Conservation (phyloP, 2,329 filamentous ascomycete genomes). For the Fusarium graminum region DNA sequence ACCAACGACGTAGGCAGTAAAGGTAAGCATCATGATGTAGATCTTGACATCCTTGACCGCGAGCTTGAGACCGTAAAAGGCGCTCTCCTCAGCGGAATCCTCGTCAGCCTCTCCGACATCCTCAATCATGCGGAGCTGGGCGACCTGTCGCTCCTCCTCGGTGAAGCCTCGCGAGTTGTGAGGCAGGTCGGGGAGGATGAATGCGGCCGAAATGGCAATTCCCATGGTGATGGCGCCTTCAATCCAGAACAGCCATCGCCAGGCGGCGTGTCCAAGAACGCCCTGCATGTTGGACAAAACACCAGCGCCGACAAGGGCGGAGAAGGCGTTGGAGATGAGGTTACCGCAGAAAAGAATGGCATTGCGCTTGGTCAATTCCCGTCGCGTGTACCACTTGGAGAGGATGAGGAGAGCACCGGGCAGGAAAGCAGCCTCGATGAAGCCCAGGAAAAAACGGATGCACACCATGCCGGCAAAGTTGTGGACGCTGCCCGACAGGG, state of each 20-base stretch:
- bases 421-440: conserved; percentile 73
- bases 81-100: conserved; percentile 63
- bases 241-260: conserved; percentile 73
- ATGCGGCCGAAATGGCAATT: conserved; percentile 60
- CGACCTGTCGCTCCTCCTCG: conserved; percentile 68
- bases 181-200: conserved; percentile 68
- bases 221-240: conserved; percentile 67
- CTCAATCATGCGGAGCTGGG: conserved; percentile 68
- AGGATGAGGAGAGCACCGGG: conserved; percentile 74
- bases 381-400: conserved; percentile 75
- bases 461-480: conserved; percentile 68
- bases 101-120: conserved; percentile 69
- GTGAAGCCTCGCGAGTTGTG: conserved; percentile 70
- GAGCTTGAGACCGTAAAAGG: conserved; percentile 68
- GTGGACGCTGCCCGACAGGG: conserved; percentile 64
- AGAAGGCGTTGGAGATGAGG: conserved; percentile 71
- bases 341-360: conserved; percentile 71
- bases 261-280: conserved; percentile 65
- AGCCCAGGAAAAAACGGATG: conserved; percentile 71
- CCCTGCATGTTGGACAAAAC: conserved; percentile 71
- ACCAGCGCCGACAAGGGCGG: conserved; percentile 69
- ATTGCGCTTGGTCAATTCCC: conserved; percentile 67
- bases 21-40: conserved; percentile 73
- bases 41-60: conserved; percentile 72
- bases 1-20: conserved; percentile 71